These are phyloP conservation scores for Nitzschia sp. DNA, from an alignment of 108 stramenopile genomes.

Conservation along the genomic window DNA sequence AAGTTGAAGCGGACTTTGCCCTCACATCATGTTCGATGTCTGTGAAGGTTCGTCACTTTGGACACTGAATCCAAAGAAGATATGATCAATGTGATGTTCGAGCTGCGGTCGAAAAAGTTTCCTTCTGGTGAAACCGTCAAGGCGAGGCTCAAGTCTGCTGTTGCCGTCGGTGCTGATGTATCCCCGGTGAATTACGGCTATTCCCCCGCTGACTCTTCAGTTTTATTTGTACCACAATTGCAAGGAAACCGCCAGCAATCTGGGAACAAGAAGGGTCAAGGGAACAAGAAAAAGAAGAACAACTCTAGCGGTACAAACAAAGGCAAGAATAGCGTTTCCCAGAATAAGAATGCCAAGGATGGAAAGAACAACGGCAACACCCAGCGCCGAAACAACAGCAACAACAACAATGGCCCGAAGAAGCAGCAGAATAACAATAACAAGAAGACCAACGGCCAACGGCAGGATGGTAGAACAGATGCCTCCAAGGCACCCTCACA, in stretches of 20 bases:
- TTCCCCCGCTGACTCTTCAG: neutral
- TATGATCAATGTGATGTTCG: slow-evolving; percentile 51
- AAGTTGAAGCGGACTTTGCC: neutral
- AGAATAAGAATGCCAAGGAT: slow-evolving; percentile 11
- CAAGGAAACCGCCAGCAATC: neutral
- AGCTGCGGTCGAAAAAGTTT: slow-evolving; percentile 37
- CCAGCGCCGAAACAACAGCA: slow-evolving; percentile 18
- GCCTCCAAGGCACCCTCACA: neutral
- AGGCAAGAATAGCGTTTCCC: slow-evolving; percentile 2
- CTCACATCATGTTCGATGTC: neutral
- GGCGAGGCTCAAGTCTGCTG: slow-evolving; percentile 54
- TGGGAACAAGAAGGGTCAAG: slow-evolving; percentile 7
- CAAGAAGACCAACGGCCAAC: neutral
- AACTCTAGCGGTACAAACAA: slow-evolving; percentile 16
- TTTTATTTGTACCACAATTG: slow-evolving; percentile 19
- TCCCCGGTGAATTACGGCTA: slow-evolving; percentile 16
- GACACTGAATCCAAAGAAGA: slow-evolving; percentile 46
- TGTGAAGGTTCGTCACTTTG: slow-evolving; percentile 54
- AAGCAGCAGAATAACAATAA: slow-evolving; percentile 9
- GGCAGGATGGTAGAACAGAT: slow-evolving; percentile 4
- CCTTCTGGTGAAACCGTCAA: slow-evolving; percentile 53
- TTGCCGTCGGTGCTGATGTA: slow-evolving; percentile 12
- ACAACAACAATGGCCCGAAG: slow-evolving; percentile 2
- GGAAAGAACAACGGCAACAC: slow-evolving; percentile 4
- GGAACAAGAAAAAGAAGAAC: slow-evolving; percentile 26